Base-by-base conservation (phyloP, 306 rosid species). In the Trifolium repens region DNA sequence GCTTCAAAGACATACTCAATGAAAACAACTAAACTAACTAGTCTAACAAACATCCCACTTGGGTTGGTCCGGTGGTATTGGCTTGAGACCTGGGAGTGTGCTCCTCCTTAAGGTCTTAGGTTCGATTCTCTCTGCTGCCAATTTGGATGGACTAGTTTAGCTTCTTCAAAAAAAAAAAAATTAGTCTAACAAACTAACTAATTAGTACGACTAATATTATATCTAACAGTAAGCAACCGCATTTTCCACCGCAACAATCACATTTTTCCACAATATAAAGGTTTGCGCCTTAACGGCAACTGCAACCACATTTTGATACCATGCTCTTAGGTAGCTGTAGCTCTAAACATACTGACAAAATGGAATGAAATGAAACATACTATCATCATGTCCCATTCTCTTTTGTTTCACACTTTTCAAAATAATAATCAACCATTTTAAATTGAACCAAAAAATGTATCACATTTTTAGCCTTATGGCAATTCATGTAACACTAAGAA, bases 1-100 rank as follows among this genome's bases (percentile, higher is more conserved):
- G 85, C 78, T 94, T 92, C 88, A 84, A 76, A 60, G 73, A 92
- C 75, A 61, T 92, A 83, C 87, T 92, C 72, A 81, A 54, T 55
- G 96, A 96, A 66, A 89, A 82, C 5, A n/a, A n/a, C n/a, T n/a
- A n/a, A 35, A 35, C 7, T 35, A 35, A 35, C 39, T 35, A 35
- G 8, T 5, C 39, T 35, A 35, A 35, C 39, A 5, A 34, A n/a
- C n/a, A n/a, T n/a, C n/a, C n/a, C n/a, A n/a, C n/a, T n/a, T n/a
- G n/a, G n/a, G n/a, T n/a, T n/a, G n/a, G n/a, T n/a, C n/a, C n/a
- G n/a, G n/a, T n/a, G n/a, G n/a, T n/a, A n/a, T n/a, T n/a, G n/a
- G n/a, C n/a, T n/a, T n/a, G n/a, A n/a, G n/a, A n/a, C n/a, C n/a
- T n/a, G n/a, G n/a, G n/a, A n/a, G n/a, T n/a, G n/a, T n/a, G n/a